A percentile compares a stretch with the other conserved stretches of the same genome.
Evolutionary conservation across 2,329 filamentous ascomycete species (phyloP).

Genomic region (Exophiala bonariae): DNA sequence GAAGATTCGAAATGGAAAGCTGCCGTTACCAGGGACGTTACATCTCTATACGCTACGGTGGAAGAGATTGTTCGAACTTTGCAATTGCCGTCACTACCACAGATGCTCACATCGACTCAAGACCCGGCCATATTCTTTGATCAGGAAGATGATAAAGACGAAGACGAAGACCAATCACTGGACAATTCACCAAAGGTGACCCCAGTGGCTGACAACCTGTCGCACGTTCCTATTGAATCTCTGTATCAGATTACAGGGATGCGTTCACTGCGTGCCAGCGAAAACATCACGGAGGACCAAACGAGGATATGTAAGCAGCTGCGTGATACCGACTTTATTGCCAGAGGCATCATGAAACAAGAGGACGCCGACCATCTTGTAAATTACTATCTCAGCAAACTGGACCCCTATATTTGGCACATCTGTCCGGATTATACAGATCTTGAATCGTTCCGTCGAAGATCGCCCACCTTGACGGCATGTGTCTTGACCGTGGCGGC

Average conservation of each 20-base stretch:
- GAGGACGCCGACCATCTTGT: conserved; percentile 45
- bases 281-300: conserved; percentile 31
- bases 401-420: conserved; percentile 51
- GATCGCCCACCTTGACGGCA: conserved; percentile 52
- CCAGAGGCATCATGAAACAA: conserved; percentile 46
- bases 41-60: conserved; percentile 31
- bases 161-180: conserved; percentile 43
- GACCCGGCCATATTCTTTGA: conserved; percentile 31
- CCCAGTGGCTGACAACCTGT: conserved; percentile 29
- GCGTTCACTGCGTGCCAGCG: conserved; percentile 31
- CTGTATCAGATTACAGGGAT: conserved; percentile 37
- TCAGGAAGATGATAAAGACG: conserved; percentile 44
- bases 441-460: conserved; percentile 46
- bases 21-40: conserved; percentile 34
- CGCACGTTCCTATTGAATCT: conserved; percentile 38
- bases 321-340: conserved; percentile 50
- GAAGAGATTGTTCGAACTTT: conserved; percentile 39
- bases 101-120: conserved; percentile 35
- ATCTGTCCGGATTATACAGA: conserved; percentile 49
- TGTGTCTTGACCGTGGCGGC: conserved; percentile 50
- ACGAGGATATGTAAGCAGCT: conserved; percentile 36
- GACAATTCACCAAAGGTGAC: conserved; percentile 37
- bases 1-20: conserved; percentile 49
- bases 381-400: conserved; percentile 42
- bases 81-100: conserved; percentile 37